Evolutionary conservation across 345 rosid genomes (phyloP).

Genomic region (Noccaea caerulescens): DNA sequence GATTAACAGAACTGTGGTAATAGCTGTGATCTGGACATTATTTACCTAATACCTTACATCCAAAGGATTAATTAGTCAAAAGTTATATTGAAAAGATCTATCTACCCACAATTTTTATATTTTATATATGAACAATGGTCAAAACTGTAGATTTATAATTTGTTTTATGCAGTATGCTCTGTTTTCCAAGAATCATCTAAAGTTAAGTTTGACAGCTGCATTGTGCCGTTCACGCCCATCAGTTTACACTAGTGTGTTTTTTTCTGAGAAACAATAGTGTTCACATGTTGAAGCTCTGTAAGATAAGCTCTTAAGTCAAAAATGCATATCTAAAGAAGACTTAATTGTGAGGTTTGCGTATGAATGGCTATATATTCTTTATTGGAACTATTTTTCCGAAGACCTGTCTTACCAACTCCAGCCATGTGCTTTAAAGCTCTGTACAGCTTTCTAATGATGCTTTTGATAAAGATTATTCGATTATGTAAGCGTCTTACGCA

Average conservation of each 20-base stretch:
- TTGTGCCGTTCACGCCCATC: conserved; percentile 22
- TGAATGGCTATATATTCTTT: conserved; percentile 20
- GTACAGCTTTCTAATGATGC: conserved; percentile 35
- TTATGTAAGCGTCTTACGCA: conserved; percentile 27
- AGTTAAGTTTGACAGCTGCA: conserved; percentile 31
- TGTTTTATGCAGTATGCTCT: conserved; percentile 14
- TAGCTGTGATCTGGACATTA: conserved; percentile 12
- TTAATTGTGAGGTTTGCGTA: conserved; percentile 8
- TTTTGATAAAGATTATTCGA: conserved; percentile 31
- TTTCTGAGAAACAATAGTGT: conserved; percentile 8
- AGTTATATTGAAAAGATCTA: conserved; percentile 27
- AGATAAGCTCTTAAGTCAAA: conserved; percentile 16
- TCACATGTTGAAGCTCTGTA: conserved; percentile 12
- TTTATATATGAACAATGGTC: conserved; percentile 16
- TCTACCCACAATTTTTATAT: conserved; percentile 34
- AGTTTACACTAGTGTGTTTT: conserved; percentile 17
- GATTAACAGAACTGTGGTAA: conserved; percentile 3
- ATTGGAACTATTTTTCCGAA: conserved; percentile 10
- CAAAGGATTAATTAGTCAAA: conserved; percentile 34
- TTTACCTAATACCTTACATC: conserved; percentile 34
- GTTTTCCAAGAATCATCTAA: neutral
- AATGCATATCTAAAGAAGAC: conserved; percentile 26
- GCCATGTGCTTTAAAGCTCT: conserved; percentile 40
- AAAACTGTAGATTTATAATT: neutral
- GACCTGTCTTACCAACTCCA: conserved; percentile 40